A percentile compares a stretch with the other conserved stretches of the same genome.
Evolutionary conservation across 148 eudicot genomes (phyloP).

Genomic region (Pharnaceum exiguum): DNA sequence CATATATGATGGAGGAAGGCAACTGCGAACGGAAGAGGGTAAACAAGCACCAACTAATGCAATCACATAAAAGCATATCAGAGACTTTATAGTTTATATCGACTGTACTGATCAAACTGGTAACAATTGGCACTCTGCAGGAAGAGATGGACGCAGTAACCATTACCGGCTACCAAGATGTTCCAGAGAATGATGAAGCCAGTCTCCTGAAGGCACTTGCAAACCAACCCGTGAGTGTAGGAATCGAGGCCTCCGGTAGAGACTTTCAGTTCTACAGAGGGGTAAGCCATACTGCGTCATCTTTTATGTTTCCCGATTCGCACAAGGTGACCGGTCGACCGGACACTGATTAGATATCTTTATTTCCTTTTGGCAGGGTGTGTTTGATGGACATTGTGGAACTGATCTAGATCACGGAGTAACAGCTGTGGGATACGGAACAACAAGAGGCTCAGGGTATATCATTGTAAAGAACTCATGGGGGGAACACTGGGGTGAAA

Average conservation of each 20-base stretch:
- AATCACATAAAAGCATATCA: not conserved
- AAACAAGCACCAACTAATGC: not conserved
- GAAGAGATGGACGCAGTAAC: conserved; percentile 34
- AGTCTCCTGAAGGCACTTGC: conserved; percentile 52
- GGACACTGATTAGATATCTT: not conserved
- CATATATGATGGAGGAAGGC: conserved; percentile 53
- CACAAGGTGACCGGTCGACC: not conserved
- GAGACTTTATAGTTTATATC: too few relatives aligned
- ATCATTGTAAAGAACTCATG: conserved; percentile 58
- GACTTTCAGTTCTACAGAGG: conserved; percentile 55
- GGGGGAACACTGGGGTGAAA: conserved; percentile 39
- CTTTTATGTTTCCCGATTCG: not conserved
- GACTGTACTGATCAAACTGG: not conserved
- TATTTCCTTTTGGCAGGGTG: conserved; percentile 30
- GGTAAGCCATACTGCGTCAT: conserved; percentile 23
- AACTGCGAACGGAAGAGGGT: conserved; percentile 43
- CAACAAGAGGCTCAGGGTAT: conserved; percentile 36
- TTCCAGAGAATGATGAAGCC: conserved; percentile 41
- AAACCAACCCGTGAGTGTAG: conserved; percentile 53
- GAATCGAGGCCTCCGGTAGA: conserved; percentile 43
- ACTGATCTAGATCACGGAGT: conserved; percentile 45
- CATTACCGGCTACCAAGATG: conserved; percentile 53
- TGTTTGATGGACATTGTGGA: conserved; percentile 52
- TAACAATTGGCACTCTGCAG: conserved; percentile 15
- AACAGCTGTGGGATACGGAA: conserved; percentile 50